phyloP scores from a whole-genome alignment of 106 monocot genomes.

The Chionographis japonica region DNA sequence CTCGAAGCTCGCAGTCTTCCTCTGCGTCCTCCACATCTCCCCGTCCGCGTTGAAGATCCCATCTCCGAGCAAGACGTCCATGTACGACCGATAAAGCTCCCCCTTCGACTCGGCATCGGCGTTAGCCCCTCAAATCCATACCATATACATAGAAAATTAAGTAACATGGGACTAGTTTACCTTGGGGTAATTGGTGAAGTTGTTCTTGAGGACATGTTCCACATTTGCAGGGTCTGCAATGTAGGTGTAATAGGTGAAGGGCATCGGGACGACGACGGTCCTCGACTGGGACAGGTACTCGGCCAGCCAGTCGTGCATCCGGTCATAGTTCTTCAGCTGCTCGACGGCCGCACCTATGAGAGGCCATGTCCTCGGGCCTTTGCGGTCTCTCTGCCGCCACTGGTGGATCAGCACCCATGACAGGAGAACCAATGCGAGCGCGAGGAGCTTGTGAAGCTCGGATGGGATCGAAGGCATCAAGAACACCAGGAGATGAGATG shows the following conservation, averaged over 20 bases:
- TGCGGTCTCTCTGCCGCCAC: conserved; percentile 47
- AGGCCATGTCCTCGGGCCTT: conserved; percentile 81
- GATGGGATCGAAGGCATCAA: neutral
- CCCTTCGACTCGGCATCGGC: conserved; percentile 35
- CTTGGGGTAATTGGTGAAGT: conserved; percentile 84
- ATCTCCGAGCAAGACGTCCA: conserved; percentile 76
- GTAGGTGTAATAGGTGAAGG: conserved; percentile 74
- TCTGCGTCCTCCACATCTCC: conserved; percentile 77
- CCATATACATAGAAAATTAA: neutral
- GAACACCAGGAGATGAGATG: neutral
- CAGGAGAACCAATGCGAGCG: conserved; percentile 27
- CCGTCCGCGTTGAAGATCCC: conserved; percentile 87
- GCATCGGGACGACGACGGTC: conserved; percentile 65
- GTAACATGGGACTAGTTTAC: conserved; percentile 9
- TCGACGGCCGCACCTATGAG: conserved; percentile 69
- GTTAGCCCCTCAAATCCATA: neutral
- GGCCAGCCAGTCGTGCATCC: conserved; percentile 92
- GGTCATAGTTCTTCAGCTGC: conserved; percentile 68
- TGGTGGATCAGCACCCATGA: conserved; percentile 64
- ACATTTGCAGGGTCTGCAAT: conserved; percentile 72
- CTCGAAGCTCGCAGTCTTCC: conserved; percentile 84
- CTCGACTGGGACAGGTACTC: conserved; percentile 51
- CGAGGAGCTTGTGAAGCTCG: conserved; percentile 15
- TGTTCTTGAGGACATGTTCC: conserved; percentile 70
- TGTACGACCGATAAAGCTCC: conserved; percentile 53